Conservation (phyloP, 2,329 filamentous ascomycete species). For the Aaosphaeria pasadenensis region DNA sequence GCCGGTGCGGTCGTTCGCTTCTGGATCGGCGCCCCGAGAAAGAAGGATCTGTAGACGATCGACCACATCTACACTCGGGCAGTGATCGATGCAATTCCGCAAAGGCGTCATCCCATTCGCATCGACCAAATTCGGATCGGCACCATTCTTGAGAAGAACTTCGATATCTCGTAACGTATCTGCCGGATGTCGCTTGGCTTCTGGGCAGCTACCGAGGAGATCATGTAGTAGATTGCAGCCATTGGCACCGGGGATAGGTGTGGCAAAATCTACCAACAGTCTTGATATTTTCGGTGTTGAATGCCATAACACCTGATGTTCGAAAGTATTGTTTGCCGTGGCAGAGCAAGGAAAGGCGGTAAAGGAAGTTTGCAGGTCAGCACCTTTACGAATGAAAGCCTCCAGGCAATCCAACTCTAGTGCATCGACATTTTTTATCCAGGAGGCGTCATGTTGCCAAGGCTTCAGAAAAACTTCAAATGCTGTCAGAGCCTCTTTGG, state of each 20-base stretch:
- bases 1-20: constrained; percentile 16
- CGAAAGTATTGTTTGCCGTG: constrained; percentile 15
- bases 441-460: constrained; percentile 22
- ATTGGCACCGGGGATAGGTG: constrained; percentile 7
- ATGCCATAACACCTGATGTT: constrained; percentile 34
- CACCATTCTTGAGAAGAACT: constrained; percentile 22
- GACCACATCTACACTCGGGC: constrained; percentile 25
- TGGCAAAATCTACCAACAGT: constrained; percentile 19
- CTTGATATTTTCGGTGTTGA: constrained; percentile 21
- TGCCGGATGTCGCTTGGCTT: constrained; percentile 26
- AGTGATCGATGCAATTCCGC: constrained; percentile 22
- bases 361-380: constrained; percentile 18
- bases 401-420: constrained; percentile 25
- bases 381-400: constrained; percentile 23
- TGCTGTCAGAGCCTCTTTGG: constrained; percentile 8
- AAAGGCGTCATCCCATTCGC: constrained; percentile 18
- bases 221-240: constrained; percentile 25
- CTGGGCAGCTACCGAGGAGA: constrained; percentile 25
- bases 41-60: constrained; percentile 22
- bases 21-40: constrained; percentile 27
- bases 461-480: constrained; percentile 28
- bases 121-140: constrained; percentile 22
- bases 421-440: constrained; percentile 17
- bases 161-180: constrained; percentile 30
- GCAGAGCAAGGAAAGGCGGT: constrained; percentile 20